Evolutionary conservation across 352 stramenopile genomes (phyloP).

Genomic region (Paralagenidium karlingii): DNA sequence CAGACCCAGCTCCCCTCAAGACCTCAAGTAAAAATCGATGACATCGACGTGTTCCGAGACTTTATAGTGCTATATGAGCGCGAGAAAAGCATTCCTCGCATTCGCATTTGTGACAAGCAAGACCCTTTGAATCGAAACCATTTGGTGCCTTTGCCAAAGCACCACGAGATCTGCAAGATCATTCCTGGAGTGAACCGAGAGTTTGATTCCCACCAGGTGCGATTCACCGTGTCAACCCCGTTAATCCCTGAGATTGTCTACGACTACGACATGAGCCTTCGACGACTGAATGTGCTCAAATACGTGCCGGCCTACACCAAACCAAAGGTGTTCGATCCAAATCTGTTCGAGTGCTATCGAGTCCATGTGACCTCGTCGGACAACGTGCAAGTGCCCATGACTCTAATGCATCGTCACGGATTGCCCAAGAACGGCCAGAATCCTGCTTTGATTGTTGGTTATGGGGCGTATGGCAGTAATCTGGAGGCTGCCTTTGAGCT

Average conservation of each 20-base stretch:
- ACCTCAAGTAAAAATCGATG: constrained; percentile 72
- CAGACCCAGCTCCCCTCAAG: constrained; percentile 35
- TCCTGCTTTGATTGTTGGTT: constrained; percentile 78
- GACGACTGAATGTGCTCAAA: constrained; percentile 33
- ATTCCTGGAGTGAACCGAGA: constrained; percentile 75
- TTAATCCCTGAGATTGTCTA: constrained; percentile 67
- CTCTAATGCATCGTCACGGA: constrained; percentile 57
- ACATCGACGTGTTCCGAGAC: constrained; percentile 75
- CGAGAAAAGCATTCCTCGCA: constrained; percentile 45
- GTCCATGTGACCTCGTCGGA: constrained; percentile 25
- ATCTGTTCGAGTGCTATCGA: constrained; percentile 24
- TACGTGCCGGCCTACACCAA: too few species aligned
- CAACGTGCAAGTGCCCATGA: constrained; percentile 49
- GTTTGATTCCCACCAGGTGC: constrained; percentile 32
- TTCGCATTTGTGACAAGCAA: constrained; percentile 31
- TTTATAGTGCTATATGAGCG: constrained; percentile 78
- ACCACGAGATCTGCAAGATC: constrained; percentile 44
- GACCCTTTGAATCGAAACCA: constrained; percentile 9
- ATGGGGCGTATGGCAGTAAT: constrained; percentile 84
- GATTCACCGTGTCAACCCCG: constrained; percentile 62
- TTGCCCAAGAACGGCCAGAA: constrained; percentile 38
- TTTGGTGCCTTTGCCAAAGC: constrained; percentile 37
- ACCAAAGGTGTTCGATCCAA: constrained; percentile 18
- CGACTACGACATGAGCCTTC: constrained; percentile 54
- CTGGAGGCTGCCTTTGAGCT: constrained; percentile 81